Percentiles rank a stretch among this genome's conserved stretches.
These are phyloP conservation scores for Pseudogymnoascus pannorum DNA, from an alignment of 2,329 filamentous ascomycete species.

Conservation along the genomic window DNA sequence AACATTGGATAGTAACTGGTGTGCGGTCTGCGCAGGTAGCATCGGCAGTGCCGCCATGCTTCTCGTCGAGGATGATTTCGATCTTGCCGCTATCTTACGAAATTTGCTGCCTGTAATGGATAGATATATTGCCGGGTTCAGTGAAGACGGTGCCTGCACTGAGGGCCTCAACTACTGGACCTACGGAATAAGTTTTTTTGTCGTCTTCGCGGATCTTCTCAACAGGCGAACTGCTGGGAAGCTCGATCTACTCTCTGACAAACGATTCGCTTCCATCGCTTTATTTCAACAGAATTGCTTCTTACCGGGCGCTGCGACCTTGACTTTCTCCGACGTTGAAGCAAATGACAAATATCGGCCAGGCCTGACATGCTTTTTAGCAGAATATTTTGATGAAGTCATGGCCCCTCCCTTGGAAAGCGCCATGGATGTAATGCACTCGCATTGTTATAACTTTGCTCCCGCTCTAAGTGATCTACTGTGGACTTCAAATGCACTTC, in stretches of 20 bases:
- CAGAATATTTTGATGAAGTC: neutral
- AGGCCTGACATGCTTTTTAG: neutral
- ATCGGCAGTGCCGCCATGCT: neutral
- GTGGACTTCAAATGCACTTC: neutral
- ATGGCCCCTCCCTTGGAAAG: neutral
- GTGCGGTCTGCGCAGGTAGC: neutral
- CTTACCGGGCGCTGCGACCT: neutral
- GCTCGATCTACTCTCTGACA: neutral
- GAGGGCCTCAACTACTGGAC: constrained; percentile 3
- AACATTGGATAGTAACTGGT: neutral
- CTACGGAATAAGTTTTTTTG: neutral
- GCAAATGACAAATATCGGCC: neutral
- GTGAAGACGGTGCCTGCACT: neutral
- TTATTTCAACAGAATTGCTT: constrained; percentile 1
- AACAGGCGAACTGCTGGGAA: neutral
- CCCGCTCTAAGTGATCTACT: neutral
- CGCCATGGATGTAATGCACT: neutral
- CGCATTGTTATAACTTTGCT: constrained; percentile 3
- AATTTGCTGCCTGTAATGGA: neutral
- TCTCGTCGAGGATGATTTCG: neutral
- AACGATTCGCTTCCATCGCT: neutral
- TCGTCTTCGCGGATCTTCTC: neutral
- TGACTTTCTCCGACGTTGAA: neutral
- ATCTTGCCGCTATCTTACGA: neutral
- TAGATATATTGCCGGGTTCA: neutral